Base-by-base conservation (phyloP, 352 stramenopile species). In the Pythium dissotocum region DNA sequence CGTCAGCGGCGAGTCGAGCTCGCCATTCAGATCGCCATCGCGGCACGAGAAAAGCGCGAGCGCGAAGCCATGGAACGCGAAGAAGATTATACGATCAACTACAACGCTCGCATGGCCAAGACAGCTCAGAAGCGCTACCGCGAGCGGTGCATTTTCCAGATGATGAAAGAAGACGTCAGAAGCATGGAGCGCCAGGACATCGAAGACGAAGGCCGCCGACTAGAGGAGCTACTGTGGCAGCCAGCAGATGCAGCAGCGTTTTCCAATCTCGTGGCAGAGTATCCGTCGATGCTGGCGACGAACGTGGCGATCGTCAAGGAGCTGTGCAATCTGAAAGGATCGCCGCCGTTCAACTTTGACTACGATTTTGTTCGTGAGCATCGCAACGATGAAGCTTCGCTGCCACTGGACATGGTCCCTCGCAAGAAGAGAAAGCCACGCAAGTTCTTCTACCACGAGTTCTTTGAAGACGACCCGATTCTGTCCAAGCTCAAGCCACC, bases 391-490 rank as follows among this genome's bases (percentile, higher is more conserved):
- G 82, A 90, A 61, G 32, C 67, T 9, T 68, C 49, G 2, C 44
- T 90, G 30, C 55, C 63, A 7, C 52, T 79, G 24, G 72, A 84
- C 0, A 69, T 70, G 6, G 70, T 89, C 0, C 79, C 76, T 5
- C 61, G 35, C 2, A 85, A 79, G 56, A 85, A 82, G 42, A 70
- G 77, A 4, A 83, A 79, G 32, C 71, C 66, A 8, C 77, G 77
- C 6, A 74, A 75, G 48, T 90, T 90, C 59, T 90, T 90, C 65
- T 90, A 89, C 58, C 82, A 90, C 52, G 80, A 90, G 55, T 90
- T 87, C 59, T 89, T 87, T 56, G 79, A 90, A 64, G 74, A 86
- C 18, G 80, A 90, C 44, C 73, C 74, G 0, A 79, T 89, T 21
- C 68, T 88, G 44, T 46, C 63, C n/a, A 68, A 71, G 26, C 38